Conservation (phyloP, 768 basidiomycete genomes). For the Hortiboletus campestris region DNA sequence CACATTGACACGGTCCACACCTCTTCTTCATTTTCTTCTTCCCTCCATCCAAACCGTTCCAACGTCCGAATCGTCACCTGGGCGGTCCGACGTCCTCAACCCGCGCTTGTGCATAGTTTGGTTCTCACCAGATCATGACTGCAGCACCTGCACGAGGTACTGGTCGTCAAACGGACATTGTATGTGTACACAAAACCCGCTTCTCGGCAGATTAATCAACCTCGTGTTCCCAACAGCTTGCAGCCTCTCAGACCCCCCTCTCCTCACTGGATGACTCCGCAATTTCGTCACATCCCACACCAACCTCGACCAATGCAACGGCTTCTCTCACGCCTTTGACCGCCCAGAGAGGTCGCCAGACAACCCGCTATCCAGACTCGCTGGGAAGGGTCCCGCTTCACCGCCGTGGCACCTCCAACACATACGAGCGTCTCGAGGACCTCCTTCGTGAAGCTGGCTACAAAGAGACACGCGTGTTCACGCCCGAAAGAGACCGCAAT, state of each 20-base stretch:
- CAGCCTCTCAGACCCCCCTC: constrained; percentile 1
- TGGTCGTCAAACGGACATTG: constrained; percentile 15
- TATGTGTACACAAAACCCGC: constrained; percentile 8
- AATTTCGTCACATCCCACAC: constrained; percentile 8
- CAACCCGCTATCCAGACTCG: constrained; percentile 52
- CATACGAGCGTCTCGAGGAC: constrained; percentile 83
- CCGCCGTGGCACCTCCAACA: constrained; percentile 73
- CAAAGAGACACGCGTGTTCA: constrained; percentile 88
- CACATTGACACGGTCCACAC: constrained; percentile 8
- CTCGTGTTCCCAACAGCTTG: constrained; percentile 10
- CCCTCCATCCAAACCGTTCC: background rate
- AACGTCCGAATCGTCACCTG: background rate
- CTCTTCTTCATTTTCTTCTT: background rate
- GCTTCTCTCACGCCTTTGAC: constrained; percentile 37
- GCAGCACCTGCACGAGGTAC: constrained; percentile 8
- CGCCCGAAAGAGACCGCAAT: constrained; percentile 70
- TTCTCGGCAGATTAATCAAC: constrained; percentile 11
- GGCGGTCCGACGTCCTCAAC: constrained; percentile 10
- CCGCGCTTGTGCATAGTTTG: background rate
- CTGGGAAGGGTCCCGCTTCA: constrained; percentile 73
- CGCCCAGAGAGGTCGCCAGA: constrained; percentile 40
- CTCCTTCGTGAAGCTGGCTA: constrained; percentile 85
- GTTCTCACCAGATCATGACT: constrained; percentile 18
- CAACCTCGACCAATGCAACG: constrained; percentile 3
- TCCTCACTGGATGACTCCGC: constrained; percentile 6